phyloP scores from a whole-genome alignment of 2,329 filamentous ascomycete species.

The Didymella lethalis region DNA sequence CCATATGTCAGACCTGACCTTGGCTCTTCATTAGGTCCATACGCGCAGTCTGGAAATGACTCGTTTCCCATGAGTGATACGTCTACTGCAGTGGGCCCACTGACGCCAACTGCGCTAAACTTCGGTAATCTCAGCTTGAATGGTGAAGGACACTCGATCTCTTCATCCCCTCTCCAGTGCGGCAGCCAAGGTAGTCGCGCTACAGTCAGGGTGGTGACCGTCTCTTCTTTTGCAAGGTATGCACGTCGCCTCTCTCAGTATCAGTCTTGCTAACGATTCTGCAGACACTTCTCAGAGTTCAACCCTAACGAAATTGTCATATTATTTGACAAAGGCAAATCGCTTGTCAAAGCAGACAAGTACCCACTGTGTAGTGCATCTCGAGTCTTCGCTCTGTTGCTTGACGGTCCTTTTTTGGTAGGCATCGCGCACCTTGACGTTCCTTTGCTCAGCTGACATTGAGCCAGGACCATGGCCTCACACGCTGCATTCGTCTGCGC shows the following conservation, averaged over 20 bases:
- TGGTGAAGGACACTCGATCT: not conserved
- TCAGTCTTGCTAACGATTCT: slow-evolving; percentile 1
- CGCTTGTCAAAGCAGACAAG: slow-evolving; percentile 26
- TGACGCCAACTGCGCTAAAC: slow-evolving; percentile 24
- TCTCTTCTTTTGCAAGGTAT: slow-evolving; percentile 20
- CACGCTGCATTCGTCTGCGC: slow-evolving; percentile 28
- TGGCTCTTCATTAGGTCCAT: not conserved
- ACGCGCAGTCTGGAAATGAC: not conserved
- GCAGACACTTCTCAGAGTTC: slow-evolving; percentile 22
- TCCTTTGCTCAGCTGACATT: not conserved
- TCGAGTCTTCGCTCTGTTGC: slow-evolving; percentile 24
- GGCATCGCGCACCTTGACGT: not conserved
- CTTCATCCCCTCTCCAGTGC: not conserved
- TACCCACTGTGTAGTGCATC: slow-evolving; percentile 27
- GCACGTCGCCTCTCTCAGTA: not conserved
- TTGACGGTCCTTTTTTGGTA: slow-evolving; percentile 25
- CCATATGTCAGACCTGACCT: slow-evolving; percentile 4
- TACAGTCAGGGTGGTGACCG: slow-evolving; percentile 15
- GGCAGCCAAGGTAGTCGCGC: slow-evolving; percentile 11
- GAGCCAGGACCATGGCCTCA: not conserved
- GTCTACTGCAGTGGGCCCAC: not conserved
- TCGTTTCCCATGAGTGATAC: slow-evolving; percentile 3
- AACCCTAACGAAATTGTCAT: slow-evolving; percentile 27
- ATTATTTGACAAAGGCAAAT: slow-evolving; percentile 28
- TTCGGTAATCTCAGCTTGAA: slow-evolving; percentile 27